These are phyloP conservation scores for Mariannaea elegans DNA, from an alignment of 2,329 filamentous ascomycete species.

Conservation along the genomic window DNA sequence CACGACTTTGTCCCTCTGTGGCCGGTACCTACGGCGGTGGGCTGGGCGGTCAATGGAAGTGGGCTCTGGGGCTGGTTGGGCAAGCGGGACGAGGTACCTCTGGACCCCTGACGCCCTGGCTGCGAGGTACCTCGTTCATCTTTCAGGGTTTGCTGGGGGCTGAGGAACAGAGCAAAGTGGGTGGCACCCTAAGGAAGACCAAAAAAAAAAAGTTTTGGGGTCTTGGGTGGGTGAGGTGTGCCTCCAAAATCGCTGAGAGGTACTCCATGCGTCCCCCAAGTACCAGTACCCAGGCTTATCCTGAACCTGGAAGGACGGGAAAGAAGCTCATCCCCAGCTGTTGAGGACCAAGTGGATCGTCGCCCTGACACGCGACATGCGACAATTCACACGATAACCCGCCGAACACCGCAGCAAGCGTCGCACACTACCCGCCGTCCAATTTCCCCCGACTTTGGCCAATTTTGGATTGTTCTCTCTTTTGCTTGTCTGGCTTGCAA, in stretches of 20 bases:
- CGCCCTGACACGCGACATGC: slow-evolving; percentile 27
- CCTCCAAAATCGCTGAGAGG: slow-evolving; percentile 37
- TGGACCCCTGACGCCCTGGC: slow-evolving; percentile 6
- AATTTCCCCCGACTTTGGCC: slow-evolving; percentile 20
- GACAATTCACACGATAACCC: slow-evolving; percentile 22
- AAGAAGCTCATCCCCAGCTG: slow-evolving; percentile 32
- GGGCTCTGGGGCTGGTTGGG: background rate
- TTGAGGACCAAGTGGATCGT: slow-evolving; percentile 40
- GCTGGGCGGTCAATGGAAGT: slow-evolving; percentile 13
- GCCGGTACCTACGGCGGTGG: background rate
- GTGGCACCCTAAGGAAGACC: slow-evolving; percentile 19
- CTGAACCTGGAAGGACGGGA: background rate
- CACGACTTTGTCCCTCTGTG: slow-evolving; percentile 1
- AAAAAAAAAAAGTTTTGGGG: slow-evolving; percentile 13
- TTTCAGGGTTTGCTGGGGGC: slow-evolving; percentile 8
- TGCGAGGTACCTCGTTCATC: slow-evolving; percentile 7
- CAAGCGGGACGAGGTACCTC: slow-evolving; percentile 8
- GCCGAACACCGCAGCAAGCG: slow-evolving; percentile 36
- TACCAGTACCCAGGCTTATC: slow-evolving; percentile 33
- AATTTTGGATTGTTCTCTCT: slow-evolving; percentile 15
- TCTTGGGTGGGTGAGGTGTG: slow-evolving; percentile 12
- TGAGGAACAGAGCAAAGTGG: background rate
- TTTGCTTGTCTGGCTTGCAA: slow-evolving; percentile 7
- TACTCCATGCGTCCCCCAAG: slow-evolving; percentile 19
- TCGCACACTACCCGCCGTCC: slow-evolving; percentile 21